Base-by-base conservation (phyloP, 2,329 filamentous ascomycete genomes). In the Trichophyton rubrum region DNA sequence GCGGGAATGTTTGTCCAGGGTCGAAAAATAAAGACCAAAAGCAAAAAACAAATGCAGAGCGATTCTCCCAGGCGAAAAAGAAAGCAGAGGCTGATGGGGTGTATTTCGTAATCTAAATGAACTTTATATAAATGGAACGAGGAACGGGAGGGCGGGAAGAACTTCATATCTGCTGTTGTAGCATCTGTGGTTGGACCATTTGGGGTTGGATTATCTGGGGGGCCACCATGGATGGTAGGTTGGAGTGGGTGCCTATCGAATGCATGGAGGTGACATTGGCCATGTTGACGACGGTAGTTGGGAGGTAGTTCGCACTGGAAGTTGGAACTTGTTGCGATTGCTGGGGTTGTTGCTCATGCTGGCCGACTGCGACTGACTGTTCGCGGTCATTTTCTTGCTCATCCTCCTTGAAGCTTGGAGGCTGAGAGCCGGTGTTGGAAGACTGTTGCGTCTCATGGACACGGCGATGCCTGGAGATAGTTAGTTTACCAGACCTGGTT, bases 361-460 rank as follows among this genome's bases (percentile, higher is more conserved):
- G 56, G n/a, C 22, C 22, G 6, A 41, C 24, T 40, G 41, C 17
- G 53, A 56, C 11, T 20, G 49, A 55, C 86, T 88, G 56, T 82
- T 43, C 40, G 66, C 93, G 89, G 66, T 95, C 90, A 63, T 92
- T 89, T 60, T 93, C 88, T 66, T 92, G 84, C 53, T 95, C 90
- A 67, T 95, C 90, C 61, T 92, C 90, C 43, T 87, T 72, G 15
- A 68, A 66, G 59, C 27, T 58, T 49, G 68, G 61, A 27, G 70
- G 65, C 24, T 68, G 67, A 27, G 51, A 55, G 30, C 30, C 30
- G 20, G 66, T 79, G 67, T 80, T 78, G 64, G 82, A 83, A 66
- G 85, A 82, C 62, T 81, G 78, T 67, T 83, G 82, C 56, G 81
- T 79, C 79, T 96, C 95, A 76, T 97, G 92, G 68, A 90, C 96